Conservation (phyloP, 805 yeast species). For the Wickerhamiella sorbophila region DNA sequence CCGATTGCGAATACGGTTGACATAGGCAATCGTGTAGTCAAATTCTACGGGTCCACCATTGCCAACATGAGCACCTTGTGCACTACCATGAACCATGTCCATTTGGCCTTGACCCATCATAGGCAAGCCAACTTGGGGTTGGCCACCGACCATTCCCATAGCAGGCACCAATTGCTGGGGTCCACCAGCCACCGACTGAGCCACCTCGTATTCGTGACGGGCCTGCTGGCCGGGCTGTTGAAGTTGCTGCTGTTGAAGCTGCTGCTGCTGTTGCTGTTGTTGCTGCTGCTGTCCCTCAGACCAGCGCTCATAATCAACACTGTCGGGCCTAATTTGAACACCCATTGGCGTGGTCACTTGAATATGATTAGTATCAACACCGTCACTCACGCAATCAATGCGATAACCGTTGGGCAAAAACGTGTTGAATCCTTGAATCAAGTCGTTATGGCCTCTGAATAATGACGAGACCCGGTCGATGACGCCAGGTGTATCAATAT, state of each 20-base stretch:
- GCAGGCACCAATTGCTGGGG: constrained; percentile 3
- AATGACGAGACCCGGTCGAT: constrained; percentile 86
- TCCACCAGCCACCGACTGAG: constrained; percentile 1
- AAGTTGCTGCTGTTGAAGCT: constrained; percentile 13
- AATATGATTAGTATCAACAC: constrained; percentile 82
- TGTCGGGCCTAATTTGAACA: constrained; percentile 26
- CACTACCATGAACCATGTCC: constrained; percentile 27
- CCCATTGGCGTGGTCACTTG: constrained; percentile 94
- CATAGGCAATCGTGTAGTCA: constrained; percentile 93
- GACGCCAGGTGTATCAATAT: constrained; percentile 96
- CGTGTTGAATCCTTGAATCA: constrained; percentile 95
- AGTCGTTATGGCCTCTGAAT: constrained; percentile 79
- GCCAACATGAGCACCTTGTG: constrained; percentile 14
- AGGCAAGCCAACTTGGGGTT: background rate
- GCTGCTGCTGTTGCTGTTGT: constrained; percentile 15
- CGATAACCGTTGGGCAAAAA: constrained; percentile 92
- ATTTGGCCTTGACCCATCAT: constrained; percentile 23
- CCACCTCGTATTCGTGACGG: background rate
- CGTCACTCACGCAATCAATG: constrained; percentile 80
- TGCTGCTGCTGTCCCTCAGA: constrained; percentile 16
- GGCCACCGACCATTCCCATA: constrained; percentile 8
- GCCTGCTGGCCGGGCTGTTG: constrained; percentile 8
- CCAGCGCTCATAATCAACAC: constrained; percentile 1
- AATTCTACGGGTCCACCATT: constrained; percentile 68
- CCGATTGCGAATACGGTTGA: constrained; percentile 87